phyloP scores from a whole-genome alignment of 1,284 basidiomycete genomes.

The Fomitopsis schrenkii region DNA sequence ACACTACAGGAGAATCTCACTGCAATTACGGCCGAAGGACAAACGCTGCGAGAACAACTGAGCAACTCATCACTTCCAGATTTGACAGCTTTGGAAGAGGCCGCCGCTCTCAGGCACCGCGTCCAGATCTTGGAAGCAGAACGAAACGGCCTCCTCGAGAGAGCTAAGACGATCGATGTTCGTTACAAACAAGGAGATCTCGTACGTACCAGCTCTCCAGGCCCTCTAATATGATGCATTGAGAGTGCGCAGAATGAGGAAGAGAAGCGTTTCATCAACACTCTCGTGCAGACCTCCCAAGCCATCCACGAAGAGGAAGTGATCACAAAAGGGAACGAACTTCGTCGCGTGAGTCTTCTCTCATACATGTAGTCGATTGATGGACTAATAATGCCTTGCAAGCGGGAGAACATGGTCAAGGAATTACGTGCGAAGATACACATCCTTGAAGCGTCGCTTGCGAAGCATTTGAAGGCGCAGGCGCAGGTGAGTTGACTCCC shows the following conservation, averaged over 20 bases:
- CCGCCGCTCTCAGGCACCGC: slow-evolving; percentile 19
- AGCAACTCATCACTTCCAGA: slow-evolving; percentile 16
- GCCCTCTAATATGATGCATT: neutral
- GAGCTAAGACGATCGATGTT: slow-evolving; percentile 27
- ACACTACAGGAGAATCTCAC: slow-evolving; percentile 12
- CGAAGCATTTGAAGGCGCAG: slow-evolving; percentile 24
- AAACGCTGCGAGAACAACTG: slow-evolving; percentile 18
- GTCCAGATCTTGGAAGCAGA: slow-evolving; percentile 24
- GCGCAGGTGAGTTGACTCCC: slow-evolving; percentile 2
- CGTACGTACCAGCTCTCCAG: slow-evolving; percentile 18
- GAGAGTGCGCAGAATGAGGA: slow-evolving; percentile 24
- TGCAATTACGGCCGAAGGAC: slow-evolving; percentile 11
- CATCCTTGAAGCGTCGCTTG: slow-evolving; percentile 26
- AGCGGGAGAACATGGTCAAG: slow-evolving; percentile 34
- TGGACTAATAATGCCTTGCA: neutral
- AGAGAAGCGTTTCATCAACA: slow-evolving; percentile 33
- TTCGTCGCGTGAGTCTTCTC: slow-evolving; percentile 28
- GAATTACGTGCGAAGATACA: slow-evolving; percentile 28
- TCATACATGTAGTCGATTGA: neutral
- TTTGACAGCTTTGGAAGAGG: slow-evolving; percentile 17
- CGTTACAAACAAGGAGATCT: slow-evolving; percentile 33
- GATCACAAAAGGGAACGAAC: slow-evolving; percentile 34
- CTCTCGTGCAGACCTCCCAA: slow-evolving; percentile 29
- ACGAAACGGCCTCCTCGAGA: slow-evolving; percentile 19
- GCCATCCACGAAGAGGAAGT: slow-evolving; percentile 32